These are phyloP conservation scores for Ophiocordyceps camponoti-saundersi DNA, from an alignment of 2,329 filamentous ascomycete species.

Conservation along the genomic window DNA sequence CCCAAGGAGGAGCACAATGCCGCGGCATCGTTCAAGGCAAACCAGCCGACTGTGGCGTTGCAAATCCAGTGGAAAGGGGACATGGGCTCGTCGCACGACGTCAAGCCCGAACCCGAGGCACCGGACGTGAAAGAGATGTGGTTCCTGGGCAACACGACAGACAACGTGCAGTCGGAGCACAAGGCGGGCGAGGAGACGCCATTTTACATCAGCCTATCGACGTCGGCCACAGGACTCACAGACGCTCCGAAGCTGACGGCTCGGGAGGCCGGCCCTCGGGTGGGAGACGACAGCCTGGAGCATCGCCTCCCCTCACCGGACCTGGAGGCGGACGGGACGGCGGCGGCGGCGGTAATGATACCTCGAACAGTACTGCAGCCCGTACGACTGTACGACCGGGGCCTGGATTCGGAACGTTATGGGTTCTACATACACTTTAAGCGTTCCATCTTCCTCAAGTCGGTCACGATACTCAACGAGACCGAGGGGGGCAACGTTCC, in stretches of 20 bases:
- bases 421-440: slow-evolving; percentile 89
- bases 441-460: slow-evolving; percentile 67
- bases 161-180: slow-evolving; percentile 43
- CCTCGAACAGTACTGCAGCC: slow-evolving; percentile 60
- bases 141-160: slow-evolving; percentile 77
- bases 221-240: slow-evolving; percentile 20
- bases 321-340: slow-evolving; percentile 50
- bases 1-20: slow-evolving; percentile 60
- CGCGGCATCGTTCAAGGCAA: slow-evolving; percentile 43
- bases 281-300: slow-evolving; percentile 10
- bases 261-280: slow-evolving; percentile 5
- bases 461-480: slow-evolving; percentile 28
- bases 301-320: slow-evolving; percentile 45
- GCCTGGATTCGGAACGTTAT: slow-evolving; percentile 67
- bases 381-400: slow-evolving; percentile 71
- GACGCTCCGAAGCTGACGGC: slow-evolving; percentile 9
- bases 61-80: slow-evolving; percentile 59
- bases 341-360: slow-evolving; percentile 54
- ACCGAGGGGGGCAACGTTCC: slow-evolving; percentile 23
- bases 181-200: slow-evolving; percentile 79
- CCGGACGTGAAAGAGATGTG: slow-evolving; percentile 53
- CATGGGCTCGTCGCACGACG: slow-evolving; percentile 16
- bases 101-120: slow-evolving; percentile 36
- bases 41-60: slow-evolving; percentile 64
- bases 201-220: slow-evolving; percentile 66